Conservation (phyloP, 305 asterid genomes). For the Rubia occidens region DNA sequence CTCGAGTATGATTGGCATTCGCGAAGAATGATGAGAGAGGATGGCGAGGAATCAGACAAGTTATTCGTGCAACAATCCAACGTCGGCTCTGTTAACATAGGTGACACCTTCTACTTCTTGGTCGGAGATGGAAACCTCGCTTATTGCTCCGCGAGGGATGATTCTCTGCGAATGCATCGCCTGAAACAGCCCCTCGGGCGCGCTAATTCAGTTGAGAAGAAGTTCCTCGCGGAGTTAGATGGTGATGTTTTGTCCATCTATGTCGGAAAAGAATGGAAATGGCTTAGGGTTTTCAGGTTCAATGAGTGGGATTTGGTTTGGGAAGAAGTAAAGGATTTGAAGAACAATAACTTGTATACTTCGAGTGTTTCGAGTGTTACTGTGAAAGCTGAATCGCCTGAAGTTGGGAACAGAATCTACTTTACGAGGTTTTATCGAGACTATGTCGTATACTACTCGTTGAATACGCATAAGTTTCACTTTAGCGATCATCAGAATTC, state of each 20-base stretch:
- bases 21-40: too few relatives aligned
- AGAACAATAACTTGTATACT: not conserved
- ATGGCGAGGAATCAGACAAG: too few relatives aligned
- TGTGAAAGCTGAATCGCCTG: not conserved
- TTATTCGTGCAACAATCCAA: too few relatives aligned
- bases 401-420: not conserved
- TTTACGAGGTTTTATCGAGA: not conserved
- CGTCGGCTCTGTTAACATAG: too few relatives aligned
- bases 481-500: not conserved
- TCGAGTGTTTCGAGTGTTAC: not conserved
- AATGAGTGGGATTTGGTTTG: not conserved
- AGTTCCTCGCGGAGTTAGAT: not conserved
- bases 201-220: not conserved
- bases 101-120: too few relatives aligned
- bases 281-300: not conserved
- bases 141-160: too few relatives aligned
- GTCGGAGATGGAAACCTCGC: too few relatives aligned
- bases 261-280: not conserved
- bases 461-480: not conserved
- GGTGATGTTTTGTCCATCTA: not conserved
- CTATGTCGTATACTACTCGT: not conserved
- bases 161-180: too few relatives aligned
- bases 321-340: not conserved
- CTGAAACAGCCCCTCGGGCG: too few relatives aligned
- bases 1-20: too few relatives aligned